Base-by-base conservation (phyloP, 495 filamentous ascomycete species). In the Tuber aestivum region DNA sequence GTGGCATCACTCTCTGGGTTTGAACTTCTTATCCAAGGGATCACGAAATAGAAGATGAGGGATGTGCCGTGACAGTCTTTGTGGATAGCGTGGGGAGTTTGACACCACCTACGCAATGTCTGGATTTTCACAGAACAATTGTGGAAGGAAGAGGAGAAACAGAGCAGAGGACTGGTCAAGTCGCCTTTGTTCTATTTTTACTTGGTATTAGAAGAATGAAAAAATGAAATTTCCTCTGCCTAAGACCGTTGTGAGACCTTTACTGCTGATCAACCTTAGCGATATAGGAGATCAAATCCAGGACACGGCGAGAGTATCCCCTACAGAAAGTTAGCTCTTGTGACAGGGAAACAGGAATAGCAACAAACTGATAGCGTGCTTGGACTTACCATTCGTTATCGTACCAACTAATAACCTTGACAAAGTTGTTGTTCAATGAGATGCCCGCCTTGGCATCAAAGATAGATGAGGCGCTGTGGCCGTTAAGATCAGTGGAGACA, bases 391-490 rank as follows among this genome's bases (percentile, higher is more conserved):
- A 93, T 87, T 93, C 91, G 86, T 93, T 93, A 89, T 97, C 95
- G 88, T 99, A 99, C 95, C 95, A 99, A 83, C 91, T 90, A 84
- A 99, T 91, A 61, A 99, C 89, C 91, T 99, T 99, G 89, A 98
- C 91, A 87, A 99, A 99, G 90, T 98, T 92, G 80, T 92, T 85
- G 91, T 99, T 99, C 77, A 99, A 91, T 80, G 94, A 91, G 86
- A 99, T 98, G 90, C 95, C 95, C 71, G 95, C 95, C 92, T 97
- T 97, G 85, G 95, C 95, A 86, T 99, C 95, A 87, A 99, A 97
- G 90, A 99, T 95, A 86, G 94, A 97, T 78, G 94, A 97, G 89
- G 89, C 85, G 84, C 87, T 88, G 87, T 97, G 91, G 86, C 96
- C 95, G 87, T 92, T 95, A 85, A 98, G 82, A 85, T 99, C 95